Base-by-base conservation (phyloP, 805 yeast species). In the Vanderwaltozyma polyspora region DNA sequence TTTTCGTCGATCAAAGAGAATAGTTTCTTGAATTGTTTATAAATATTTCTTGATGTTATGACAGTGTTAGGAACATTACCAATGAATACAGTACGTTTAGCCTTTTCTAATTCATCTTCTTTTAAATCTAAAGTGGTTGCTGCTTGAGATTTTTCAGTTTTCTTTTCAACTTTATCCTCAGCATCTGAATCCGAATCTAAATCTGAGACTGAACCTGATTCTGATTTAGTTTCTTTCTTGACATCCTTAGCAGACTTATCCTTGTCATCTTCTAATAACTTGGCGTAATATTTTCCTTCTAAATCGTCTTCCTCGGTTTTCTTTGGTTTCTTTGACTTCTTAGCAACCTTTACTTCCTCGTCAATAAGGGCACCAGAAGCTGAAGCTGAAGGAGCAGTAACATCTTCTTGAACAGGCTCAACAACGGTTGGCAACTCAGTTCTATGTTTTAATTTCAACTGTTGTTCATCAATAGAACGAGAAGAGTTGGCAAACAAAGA, bases 31-130 rank as follows among this genome's bases (percentile, higher is more conserved):
- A 89, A 79, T 34, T 64, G 56, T 49, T 76, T 81, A 50, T 72
- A 73, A 10, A 64, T 57, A 26, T 64, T 57, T 53, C 83, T 84
- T 31, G 74, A 69, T 2, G 79, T 68, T 42, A 86, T 72, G 7
- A 77, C 85, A 1, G 62, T 51, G 26, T 75, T 60, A 23, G 82
- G 72, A 11, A 89, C 72, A 55, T 91, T 91, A 29, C 96, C 97
- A 8, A 91, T 77, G 50, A 91, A 91, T 0, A 89, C 65, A 0
- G 95, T 85, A 46, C 79, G 70, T 44, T 80, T 84, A 5, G 94
- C 93, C 57, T 83, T 82, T 45, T 73, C 82, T 32, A 81, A 63
- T 53, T 85, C 94, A n/a, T 61, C 61, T 41, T 75, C 78, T 52
- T 77, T 77, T 39, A 79, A 57, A 58, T 79, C 79, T 30, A 76